phyloP scores from a whole-genome alignment of 2,329 filamentous ascomycete species.

The Sclerotinia sclerotiorum region DNA sequence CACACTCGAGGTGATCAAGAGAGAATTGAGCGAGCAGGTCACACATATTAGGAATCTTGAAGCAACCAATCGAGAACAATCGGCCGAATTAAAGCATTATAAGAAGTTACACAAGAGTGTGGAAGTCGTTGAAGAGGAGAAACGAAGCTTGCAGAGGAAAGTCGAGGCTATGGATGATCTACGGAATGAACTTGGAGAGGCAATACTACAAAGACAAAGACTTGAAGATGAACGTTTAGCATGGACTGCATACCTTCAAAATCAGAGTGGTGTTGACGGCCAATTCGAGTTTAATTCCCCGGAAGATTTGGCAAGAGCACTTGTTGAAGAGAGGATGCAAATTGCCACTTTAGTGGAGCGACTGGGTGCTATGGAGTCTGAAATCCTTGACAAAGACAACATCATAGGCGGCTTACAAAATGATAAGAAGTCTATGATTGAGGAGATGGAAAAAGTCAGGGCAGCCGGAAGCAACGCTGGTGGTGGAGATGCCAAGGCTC shows the following conservation, averaged over 20 bases:
- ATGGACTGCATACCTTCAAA: slow-evolving; percentile 84
- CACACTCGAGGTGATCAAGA: slow-evolving; percentile 79
- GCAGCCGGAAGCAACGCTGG: slow-evolving; percentile 44
- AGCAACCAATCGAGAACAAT: slow-evolving; percentile 74
- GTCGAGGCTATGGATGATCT: slow-evolving; percentile 72
- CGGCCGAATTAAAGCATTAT: slow-evolving; percentile 75
- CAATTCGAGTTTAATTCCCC: slow-evolving; percentile 79
- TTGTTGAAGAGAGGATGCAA: slow-evolving; percentile 79
- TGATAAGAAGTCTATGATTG: slow-evolving; percentile 63
- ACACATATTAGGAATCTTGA: slow-evolving; percentile 87
- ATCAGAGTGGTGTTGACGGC: slow-evolving; percentile 59
- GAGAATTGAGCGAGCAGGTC: slow-evolving; percentile 87
- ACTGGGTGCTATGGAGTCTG: slow-evolving; percentile 75
- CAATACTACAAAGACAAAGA: slow-evolving; percentile 77
- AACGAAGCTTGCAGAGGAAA: slow-evolving; percentile 75
- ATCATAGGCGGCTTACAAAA: slow-evolving; percentile 70
- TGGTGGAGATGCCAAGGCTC: slow-evolving; percentile 62
- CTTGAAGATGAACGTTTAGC: slow-evolving; percentile 84
- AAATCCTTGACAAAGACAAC: slow-evolving; percentile 74
- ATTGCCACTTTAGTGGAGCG: slow-evolving; percentile 77
- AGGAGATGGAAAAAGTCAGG: slow-evolving; percentile 71
- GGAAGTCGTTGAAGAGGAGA: slow-evolving; percentile 93
- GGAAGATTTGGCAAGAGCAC: slow-evolving; percentile 79
- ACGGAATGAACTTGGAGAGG: slow-evolving; percentile 74
- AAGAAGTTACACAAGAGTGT: slow-evolving; percentile 82